Percentiles rank a stretch among this genome's conserved stretches.
phyloP scores from a whole-genome alignment of 1,284 basidiomycete species.

The Apiotrichum laibachii region DNA sequence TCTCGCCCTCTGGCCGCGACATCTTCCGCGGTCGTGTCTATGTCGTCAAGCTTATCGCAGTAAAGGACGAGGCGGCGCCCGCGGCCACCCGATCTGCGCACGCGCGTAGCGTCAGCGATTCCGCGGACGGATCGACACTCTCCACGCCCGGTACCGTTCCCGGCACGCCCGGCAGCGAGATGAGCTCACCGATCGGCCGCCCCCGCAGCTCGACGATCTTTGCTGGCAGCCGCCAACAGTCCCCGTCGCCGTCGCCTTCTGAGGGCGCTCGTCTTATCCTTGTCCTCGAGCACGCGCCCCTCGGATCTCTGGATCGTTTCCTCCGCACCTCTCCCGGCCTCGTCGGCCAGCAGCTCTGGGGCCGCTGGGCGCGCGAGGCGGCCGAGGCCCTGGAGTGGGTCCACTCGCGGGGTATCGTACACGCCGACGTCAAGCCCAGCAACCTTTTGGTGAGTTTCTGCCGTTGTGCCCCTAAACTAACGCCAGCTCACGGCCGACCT shows the following conservation, averaged over 20 bases:
- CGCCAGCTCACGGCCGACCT: slow-evolving; percentile 44
- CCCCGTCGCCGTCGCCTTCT: neutral
- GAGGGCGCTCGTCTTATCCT: slow-evolving; percentile 36
- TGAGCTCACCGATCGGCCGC: slow-evolving; percentile 3
- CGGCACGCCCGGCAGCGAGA: neutral
- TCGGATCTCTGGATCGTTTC: slow-evolving; percentile 49
- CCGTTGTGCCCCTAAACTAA: neutral
- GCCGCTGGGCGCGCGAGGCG: slow-evolving; percentile 50
- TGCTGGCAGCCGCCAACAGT: slow-evolving; percentile 4
- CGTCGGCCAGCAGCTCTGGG: slow-evolving; percentile 44
- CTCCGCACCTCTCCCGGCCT: slow-evolving; percentile 46
- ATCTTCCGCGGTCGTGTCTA: slow-evolving; percentile 29
- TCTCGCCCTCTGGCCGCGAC: slow-evolving; percentile 3
- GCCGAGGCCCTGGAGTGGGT: slow-evolving; percentile 51
- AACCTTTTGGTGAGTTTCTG: slow-evolving; percentile 40
- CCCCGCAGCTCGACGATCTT: slow-evolving; percentile 14
- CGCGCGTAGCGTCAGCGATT: slow-evolving; percentile 1
- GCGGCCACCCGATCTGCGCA: neutral
- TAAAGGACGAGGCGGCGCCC: slow-evolving; percentile 28
- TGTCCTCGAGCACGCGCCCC: slow-evolving; percentile 50
- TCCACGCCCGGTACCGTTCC: neutral
- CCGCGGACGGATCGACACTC: neutral
- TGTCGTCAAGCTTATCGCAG: slow-evolving; percentile 43
- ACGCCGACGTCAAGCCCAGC: slow-evolving; percentile 55
- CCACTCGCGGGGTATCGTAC: slow-evolving; percentile 52